These are phyloP conservation scores for Lobulomyces angularis DNA, from an alignment of 192 early-diverging fungal species.

Conservation along the genomic window DNA sequence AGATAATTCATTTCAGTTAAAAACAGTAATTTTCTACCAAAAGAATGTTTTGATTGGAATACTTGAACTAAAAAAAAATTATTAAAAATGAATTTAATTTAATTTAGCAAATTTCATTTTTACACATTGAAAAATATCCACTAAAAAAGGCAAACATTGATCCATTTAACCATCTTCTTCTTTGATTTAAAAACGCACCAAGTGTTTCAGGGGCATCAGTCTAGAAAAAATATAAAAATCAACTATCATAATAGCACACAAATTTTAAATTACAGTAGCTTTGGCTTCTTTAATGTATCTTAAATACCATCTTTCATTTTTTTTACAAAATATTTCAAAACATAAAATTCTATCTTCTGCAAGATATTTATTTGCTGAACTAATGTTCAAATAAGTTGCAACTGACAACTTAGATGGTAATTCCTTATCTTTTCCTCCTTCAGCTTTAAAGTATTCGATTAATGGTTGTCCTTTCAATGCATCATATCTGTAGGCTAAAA, in stretches of 20 bases:
- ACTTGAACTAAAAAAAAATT: background rate
- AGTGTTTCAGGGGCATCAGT: slow-evolving; percentile 3
- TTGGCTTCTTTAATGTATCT: slow-evolving; percentile 1
- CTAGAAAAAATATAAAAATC: too few relatives aligned
- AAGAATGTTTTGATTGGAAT: background rate
- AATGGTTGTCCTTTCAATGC: slow-evolving; percentile 1
- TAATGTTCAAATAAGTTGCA: too few relatives aligned
- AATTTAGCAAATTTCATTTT: too few relatives aligned
- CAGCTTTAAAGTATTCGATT: slow-evolving; percentile 2
- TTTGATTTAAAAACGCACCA: slow-evolving; percentile 1
- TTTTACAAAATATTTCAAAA: slow-evolving; percentile 5
- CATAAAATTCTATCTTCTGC: slow-evolving; percentile 2
- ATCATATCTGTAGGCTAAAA: slow-evolving; percentile 1
- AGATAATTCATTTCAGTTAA: slow-evolving; percentile 4
- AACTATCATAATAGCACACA: too few relatives aligned
- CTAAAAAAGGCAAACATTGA: slow-evolving; percentile 7
- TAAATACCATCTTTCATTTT: background rate
- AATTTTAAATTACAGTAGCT: too few relatives aligned
- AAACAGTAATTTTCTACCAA: background rate
- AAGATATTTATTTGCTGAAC: slow-evolving; percentile 5
- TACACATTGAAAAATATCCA: too few relatives aligned
- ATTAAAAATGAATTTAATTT: slow-evolving; percentile 1
- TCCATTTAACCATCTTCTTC: slow-evolving; percentile 2
- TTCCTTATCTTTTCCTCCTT: background rate
- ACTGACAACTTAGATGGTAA: background rate